Conservation (phyloP, 163 green algal species). For the Scenedesmus sp. region DNA sequence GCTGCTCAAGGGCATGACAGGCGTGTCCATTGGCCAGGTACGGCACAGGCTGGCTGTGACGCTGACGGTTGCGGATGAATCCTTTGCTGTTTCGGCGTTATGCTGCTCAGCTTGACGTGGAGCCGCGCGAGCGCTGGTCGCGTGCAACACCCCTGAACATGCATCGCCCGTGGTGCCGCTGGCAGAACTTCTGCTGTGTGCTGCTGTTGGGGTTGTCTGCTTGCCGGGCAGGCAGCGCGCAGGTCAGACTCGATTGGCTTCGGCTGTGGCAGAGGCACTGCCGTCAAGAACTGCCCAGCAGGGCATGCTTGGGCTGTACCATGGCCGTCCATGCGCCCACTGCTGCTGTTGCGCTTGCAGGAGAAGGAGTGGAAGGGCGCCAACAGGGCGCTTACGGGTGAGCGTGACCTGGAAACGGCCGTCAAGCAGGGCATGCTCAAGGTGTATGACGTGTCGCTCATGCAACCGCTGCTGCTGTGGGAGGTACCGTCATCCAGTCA, state of each 20-base stretch:
- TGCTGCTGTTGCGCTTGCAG: conserved; percentile 15
- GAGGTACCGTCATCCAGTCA: neutral
- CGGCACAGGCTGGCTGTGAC: neutral
- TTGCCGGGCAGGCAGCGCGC: neutral
- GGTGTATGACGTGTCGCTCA: neutral
- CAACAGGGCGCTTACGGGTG: neutral
- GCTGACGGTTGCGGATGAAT: neutral
- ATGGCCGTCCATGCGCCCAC: neutral
- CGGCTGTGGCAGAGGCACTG: no score
- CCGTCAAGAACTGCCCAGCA: neutral
- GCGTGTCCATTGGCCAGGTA: neutral
- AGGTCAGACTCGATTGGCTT: no score
- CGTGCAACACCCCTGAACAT: no score
- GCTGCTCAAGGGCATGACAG: neutral
- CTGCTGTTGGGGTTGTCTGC: neutral
- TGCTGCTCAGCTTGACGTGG: no score
- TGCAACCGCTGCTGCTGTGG: conserved; percentile 32
- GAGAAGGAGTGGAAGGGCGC: conserved; percentile 6
- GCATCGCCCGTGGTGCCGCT: no score
- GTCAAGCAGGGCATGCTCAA: neutral
- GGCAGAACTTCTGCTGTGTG: no score
- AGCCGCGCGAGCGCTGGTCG: no score
- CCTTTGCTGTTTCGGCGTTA: no score
- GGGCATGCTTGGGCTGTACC: neutral
- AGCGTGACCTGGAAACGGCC: neutral